Base-by-base conservation (phyloP, 768 basidiomycete species). In the Xerocomellus chrysenteron region DNA sequence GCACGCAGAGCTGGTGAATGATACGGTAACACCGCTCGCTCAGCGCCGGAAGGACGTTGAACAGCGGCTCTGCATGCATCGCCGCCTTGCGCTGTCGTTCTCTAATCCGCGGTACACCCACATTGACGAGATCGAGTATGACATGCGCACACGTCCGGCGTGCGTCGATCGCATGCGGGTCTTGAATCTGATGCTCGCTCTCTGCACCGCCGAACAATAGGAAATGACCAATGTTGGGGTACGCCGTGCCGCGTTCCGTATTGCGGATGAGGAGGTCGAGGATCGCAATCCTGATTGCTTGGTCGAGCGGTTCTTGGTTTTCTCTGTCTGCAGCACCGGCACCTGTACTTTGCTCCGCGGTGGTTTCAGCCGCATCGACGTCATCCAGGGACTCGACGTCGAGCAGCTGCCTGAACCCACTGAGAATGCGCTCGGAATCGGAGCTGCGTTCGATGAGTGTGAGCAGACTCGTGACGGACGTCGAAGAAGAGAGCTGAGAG, bases 201-300 rank as follows among this genome's bases (percentile, higher is more conserved):
- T 77, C 77, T 2, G 78, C 69, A 4, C 79, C 76, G 24, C 90
- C 89, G 64, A 95, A 92, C 21, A 97, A 79, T 12, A 98, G 75
- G 74, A 90, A 90, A 72, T 97, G 94, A 0, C 90, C 89, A 19
- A 96, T 66, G 63, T 94, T 97, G 8, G 94, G 94, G 61, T 84
- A 91, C 0, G 83, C 72, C 12, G 80, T 73, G 43, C 76, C 80
- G 0, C 74, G 68, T n/a, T 80, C 75, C 0, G 94, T 94, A 56
- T 88, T 90, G 55, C 84, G 83, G 41, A 92, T 82, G 51, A 98
- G 78, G 12, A 98, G 75, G 58, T 95, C 87, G 47, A 98, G 82
- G 5, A 91, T 85, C 0, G 89, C 84, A 1, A 89, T 74, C 37
- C 91, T 75, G 52, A 88, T 90, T 0, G 87, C 84, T 59, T 93